phyloP scores from a whole-genome alignment of 2,329 filamentous ascomycete species.

The Exophiala alcalophila region DNA sequence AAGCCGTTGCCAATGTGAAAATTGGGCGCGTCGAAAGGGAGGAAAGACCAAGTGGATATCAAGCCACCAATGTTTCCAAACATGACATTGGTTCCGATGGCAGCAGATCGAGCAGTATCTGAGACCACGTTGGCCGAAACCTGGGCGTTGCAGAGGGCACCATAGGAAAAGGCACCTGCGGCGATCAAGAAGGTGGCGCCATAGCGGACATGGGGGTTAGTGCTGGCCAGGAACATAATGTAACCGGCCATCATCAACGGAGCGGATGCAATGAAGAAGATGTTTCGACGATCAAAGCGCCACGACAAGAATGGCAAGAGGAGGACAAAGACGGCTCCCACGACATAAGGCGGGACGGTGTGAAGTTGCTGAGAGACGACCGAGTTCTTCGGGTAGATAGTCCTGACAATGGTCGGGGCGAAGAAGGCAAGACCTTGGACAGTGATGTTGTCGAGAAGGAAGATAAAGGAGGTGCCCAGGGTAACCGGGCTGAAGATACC shows the following conservation, averaged over 20 bases:
- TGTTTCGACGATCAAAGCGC: constrained; percentile 57
- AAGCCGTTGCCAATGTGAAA: constrained; percentile 70
- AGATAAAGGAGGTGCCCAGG: constrained; percentile 55
- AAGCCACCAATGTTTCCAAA: constrained; percentile 70
- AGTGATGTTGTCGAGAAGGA: constrained; percentile 66
- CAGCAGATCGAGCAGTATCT: constrained; percentile 65
- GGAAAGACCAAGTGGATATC: constrained; percentile 63
- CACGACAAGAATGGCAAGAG: constrained; percentile 61
- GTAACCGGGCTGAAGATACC: constrained; percentile 66
- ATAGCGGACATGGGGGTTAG: constrained; percentile 56
- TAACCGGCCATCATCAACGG: constrained; percentile 68
- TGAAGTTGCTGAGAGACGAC: constrained; percentile 65
- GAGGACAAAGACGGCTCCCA: constrained; percentile 65
- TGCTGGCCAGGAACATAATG: constrained; percentile 64
- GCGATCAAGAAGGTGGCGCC: constrained; percentile 69
- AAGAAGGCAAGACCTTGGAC: constrained; percentile 71
- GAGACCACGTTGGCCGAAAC: constrained; percentile 68
- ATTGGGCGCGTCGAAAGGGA: constrained; percentile 61
- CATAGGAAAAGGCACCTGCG: constrained; percentile 61
- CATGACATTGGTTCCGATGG: constrained; percentile 68
- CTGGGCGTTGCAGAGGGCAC: constrained; percentile 64
- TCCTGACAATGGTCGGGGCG: constrained; percentile 65
- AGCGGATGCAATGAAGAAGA: constrained; percentile 59
- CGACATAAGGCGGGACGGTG: constrained; percentile 68
- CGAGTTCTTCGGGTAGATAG: constrained; percentile 60